These are phyloP conservation scores for Diaporthe sp. DNA, from an alignment of 2,329 filamentous ascomycete species.

Conservation along the genomic window DNA sequence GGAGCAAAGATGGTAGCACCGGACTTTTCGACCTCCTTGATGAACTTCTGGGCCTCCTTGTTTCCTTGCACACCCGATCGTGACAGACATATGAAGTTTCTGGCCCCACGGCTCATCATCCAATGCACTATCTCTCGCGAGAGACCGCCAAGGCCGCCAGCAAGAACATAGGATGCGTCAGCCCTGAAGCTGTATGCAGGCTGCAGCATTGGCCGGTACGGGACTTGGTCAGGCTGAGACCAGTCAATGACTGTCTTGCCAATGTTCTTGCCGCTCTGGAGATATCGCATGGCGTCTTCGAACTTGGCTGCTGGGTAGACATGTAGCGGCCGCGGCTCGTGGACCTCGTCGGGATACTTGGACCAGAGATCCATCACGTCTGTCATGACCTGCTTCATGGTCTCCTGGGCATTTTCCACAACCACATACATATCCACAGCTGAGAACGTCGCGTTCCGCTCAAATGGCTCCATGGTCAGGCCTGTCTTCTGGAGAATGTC, in stretches of 20 bases:
- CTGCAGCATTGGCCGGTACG: neutral
- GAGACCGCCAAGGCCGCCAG: conserved; percentile 43
- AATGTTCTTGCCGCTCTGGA: neutral
- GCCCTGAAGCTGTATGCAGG: neutral
- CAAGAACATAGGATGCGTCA: conserved; percentile 38
- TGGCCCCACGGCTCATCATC: conserved; percentile 34
- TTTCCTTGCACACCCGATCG: conserved; percentile 23
- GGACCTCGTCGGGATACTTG: neutral
- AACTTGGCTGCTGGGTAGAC: neutral
- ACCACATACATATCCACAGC: conserved; percentile 6
- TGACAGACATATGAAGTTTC: conserved; percentile 33
- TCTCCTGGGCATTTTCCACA: neutral
- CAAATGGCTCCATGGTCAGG: conserved; percentile 56
- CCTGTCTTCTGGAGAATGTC: conserved; percentile 43
- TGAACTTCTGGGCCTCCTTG: neutral
- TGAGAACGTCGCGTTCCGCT: conserved; percentile 31
- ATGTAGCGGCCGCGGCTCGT: neutral
- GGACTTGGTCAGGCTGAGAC: neutral
- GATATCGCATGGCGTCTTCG: conserved; percentile 11
- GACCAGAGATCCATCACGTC: neutral
- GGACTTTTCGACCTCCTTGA: conserved; percentile 15
- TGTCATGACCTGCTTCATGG: neutral
- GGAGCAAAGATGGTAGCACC: conserved; percentile 30
- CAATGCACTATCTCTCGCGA: conserved; percentile 33
- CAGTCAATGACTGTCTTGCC: conserved; percentile 9